phyloP scores from a whole-genome alignment of 2,329 filamentous ascomycete species.

The Colletotrichum neosansevieriae region DNA sequence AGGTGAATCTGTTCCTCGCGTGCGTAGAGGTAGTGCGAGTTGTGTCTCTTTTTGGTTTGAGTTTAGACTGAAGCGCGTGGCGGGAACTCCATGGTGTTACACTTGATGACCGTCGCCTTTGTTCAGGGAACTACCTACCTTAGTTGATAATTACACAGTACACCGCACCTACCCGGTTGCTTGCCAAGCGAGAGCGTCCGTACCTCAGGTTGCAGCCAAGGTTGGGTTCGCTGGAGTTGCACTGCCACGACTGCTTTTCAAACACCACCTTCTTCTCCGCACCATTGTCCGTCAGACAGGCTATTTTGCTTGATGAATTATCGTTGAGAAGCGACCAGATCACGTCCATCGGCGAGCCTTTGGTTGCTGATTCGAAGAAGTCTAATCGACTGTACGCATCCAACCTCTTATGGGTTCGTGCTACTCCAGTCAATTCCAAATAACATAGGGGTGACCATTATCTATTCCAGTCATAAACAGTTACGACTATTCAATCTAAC shows the following conservation, averaged over 20 bases:
- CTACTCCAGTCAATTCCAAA: too few relatives aligned
- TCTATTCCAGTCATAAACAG: conserved; percentile 21
- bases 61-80: not conserved
- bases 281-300: conserved; percentile 34
- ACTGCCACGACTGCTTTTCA: conserved; percentile 25
- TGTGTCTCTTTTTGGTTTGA: not conserved
- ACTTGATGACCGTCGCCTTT: conserved; percentile 8
- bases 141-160: conserved; percentile 9
- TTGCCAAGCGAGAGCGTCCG: conserved; percentile 14
- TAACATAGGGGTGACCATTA: too few relatives aligned
- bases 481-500: conserved; percentile 37
- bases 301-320: not conserved
- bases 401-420: not conserved
- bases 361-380: too few relatives aligned
- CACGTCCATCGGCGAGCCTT: too few relatives aligned
- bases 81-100: conserved; percentile 6
- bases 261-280: conserved; percentile 27
- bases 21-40: not conserved
- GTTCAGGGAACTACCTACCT: conserved; percentile 2
- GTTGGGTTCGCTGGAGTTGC: conserved; percentile 12
- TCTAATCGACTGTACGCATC: too few relatives aligned
- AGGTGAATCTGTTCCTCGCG: not conserved
- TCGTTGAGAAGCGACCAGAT: too few relatives aligned
- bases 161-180: not conserved
- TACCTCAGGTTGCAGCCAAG: conserved; percentile 11